These are phyloP conservation scores for Graphium sp. DNA, from an alignment of 2,329 filamentous ascomycete genomes.

Conservation along the genomic window DNA sequence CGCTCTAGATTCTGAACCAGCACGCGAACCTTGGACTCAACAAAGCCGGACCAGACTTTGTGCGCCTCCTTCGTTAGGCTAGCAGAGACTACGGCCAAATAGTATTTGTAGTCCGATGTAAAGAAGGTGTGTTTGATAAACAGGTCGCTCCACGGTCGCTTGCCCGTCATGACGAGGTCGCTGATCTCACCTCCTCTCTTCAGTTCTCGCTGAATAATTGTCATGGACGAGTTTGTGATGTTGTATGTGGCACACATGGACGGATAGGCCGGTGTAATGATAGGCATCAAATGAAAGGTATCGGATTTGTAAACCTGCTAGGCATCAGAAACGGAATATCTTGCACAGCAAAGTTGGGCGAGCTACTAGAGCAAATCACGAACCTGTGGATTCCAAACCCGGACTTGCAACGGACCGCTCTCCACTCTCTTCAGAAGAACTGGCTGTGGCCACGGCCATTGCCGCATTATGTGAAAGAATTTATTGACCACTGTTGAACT, in stretches of 20 bases:
- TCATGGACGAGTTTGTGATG: conserved; percentile 71
- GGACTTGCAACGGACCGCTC: conserved; percentile 61
- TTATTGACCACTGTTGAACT: conserved; percentile 79
- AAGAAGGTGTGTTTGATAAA: conserved; percentile 91
- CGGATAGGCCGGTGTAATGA: conserved; percentile 94
- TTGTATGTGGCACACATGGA: conserved; percentile 98
- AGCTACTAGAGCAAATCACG: conserved; percentile 8
- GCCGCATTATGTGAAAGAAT: conserved; percentile 82
- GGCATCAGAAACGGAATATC: conserved; percentile 7
- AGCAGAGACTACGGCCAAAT: conserved; percentile 72
- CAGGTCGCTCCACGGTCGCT: conserved; percentile 68
- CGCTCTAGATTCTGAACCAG: conserved; percentile 72
- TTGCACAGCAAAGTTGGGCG: not conserved
- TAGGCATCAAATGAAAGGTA: conserved; percentile 82
- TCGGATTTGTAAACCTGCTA: conserved; percentile 72
- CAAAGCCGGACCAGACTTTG: conserved; percentile 75
- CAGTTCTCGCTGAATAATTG: conserved; percentile 70
- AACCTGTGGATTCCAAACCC: conserved; percentile 89
- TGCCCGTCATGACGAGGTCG: conserved; percentile 62
- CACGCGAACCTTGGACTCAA: conserved; percentile 83
- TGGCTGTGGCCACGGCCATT: conserved; percentile 91
- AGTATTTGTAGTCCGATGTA: conserved; percentile 85
- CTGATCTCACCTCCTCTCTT: conserved; percentile 62
- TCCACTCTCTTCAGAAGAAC: conserved; percentile 81
- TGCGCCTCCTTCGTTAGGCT: conserved; percentile 73